Conservation (phyloP, 2,329 filamentous ascomycete species). For the Samsoniella hepiali region DNA sequence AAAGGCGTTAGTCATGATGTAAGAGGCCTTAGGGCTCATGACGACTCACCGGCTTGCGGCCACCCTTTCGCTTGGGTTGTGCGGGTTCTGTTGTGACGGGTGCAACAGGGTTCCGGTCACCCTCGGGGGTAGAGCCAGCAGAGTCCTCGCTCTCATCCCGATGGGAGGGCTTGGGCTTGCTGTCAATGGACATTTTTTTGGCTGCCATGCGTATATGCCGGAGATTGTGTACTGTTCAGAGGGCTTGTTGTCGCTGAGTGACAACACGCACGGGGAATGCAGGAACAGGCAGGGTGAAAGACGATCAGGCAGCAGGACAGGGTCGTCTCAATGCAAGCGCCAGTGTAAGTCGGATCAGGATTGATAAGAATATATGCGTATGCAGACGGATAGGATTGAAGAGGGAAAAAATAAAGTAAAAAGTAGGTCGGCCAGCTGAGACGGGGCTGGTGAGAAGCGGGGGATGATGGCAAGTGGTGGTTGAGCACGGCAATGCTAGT, state of each 20-base stretch:
- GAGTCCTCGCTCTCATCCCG: constrained; percentile 61
- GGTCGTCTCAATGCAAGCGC: neutral
- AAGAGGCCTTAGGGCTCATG: constrained; percentile 20
- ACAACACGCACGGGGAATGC: constrained; percentile 5
- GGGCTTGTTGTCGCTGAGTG: neutral
- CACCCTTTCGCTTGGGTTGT: constrained; percentile 92
- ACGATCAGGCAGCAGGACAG: neutral
- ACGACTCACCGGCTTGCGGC: constrained; percentile 86
- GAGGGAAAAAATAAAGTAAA: neutral
- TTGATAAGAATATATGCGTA: neutral
- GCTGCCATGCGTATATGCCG: constrained; percentile 50
- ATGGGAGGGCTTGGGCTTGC: constrained; percentile 41
- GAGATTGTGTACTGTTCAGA: constrained; percentile 26
- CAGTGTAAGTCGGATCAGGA: neutral
- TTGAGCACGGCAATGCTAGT: constrained; percentile 4
- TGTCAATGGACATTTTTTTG: constrained; percentile 67
- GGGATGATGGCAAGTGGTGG: constrained; percentile 1
- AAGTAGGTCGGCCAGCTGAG: neutral
- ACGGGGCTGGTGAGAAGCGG: constrained; percentile 10
- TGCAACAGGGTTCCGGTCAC: constrained; percentile 42
- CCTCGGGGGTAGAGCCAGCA: constrained; percentile 57
- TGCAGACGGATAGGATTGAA: neutral
- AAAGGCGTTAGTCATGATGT: constrained; percentile 55
- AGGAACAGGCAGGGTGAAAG: neutral
- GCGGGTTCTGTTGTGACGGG: constrained; percentile 45